phyloP scores from a whole-genome alignment of 2,329 filamentous ascomycete species.

The Aspergillus tamarii region DNA sequence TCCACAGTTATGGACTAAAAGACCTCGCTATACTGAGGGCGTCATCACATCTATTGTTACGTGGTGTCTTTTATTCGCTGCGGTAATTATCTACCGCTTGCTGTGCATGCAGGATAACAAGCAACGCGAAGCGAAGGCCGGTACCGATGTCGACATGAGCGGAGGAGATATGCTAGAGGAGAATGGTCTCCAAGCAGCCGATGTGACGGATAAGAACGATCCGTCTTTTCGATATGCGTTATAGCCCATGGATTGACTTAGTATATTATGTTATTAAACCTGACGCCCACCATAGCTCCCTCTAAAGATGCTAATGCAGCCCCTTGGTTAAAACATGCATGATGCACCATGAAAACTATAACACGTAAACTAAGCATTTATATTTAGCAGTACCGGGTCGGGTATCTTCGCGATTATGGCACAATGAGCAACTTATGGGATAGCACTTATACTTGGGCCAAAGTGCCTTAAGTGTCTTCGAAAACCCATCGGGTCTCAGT shows the following conservation, averaged over 20 bases:
- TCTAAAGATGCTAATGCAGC: too few species aligned
- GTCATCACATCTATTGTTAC: neutral
- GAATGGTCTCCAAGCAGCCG: neutral
- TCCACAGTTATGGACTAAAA: neutral
- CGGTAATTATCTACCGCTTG: neutral
- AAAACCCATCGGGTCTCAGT: too few species aligned
- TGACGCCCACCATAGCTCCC: too few species aligned
- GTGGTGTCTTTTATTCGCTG: neutral
- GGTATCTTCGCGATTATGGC: too few species aligned
- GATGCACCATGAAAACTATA: too few species aligned
- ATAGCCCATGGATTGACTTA: neutral
- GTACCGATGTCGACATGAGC: neutral
- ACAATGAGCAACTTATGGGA: too few species aligned
- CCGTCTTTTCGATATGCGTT: neutral
- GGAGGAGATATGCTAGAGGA: neutral
- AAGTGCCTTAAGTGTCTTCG: too few species aligned
- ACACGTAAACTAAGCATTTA: too few species aligned
- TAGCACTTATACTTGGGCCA: too few species aligned
- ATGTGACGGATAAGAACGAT: neutral
- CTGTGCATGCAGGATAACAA: neutral
- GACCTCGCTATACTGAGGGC: neutral
- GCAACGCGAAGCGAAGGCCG: neutral
- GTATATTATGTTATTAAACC: neutral
- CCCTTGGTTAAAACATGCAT: too few species aligned
- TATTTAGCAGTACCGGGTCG: too few species aligned